Conservation (phyloP, 768 basidiomycete genomes). For the Suillus spraguei region DNA sequence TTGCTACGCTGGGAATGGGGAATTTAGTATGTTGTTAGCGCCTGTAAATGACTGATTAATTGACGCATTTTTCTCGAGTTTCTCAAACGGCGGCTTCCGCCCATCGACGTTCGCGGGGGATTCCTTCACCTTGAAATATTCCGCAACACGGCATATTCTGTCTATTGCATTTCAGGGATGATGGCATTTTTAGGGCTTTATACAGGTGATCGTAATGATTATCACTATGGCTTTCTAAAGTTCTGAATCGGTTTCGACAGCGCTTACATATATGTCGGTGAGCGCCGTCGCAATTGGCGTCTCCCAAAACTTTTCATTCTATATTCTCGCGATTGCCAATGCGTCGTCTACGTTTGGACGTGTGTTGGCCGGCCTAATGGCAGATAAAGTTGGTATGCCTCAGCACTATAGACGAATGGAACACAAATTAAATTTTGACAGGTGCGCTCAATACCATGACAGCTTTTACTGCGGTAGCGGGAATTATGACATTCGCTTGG, state of each 20-base stretch:
- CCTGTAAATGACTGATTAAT: background rate
- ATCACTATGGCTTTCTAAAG: conserved; percentile 14
- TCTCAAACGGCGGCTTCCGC: conserved; percentile 53
- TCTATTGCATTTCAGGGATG: conserved; percentile 50
- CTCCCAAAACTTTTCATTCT: conserved; percentile 54
- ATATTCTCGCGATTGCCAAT: conserved; percentile 70
- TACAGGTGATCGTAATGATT: conserved; percentile 41
- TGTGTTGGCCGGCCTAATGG: conserved; percentile 50
- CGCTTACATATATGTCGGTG: conserved; percentile 66
- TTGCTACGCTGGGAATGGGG: conserved; percentile 51
- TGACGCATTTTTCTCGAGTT: conserved; percentile 18
- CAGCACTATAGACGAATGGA: background rate
- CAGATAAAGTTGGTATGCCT: conserved; percentile 53
- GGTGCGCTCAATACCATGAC: conserved; percentile 72
- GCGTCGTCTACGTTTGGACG: conserved; percentile 66
- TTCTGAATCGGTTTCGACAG: conserved; percentile 30
- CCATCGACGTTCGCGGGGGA: conserved; percentile 54
- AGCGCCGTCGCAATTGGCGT: conserved; percentile 56
- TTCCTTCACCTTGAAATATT: conserved; percentile 58
- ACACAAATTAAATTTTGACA: conserved; percentile 20
- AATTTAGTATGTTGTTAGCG: conserved; percentile 50
- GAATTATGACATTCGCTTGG: conserved; percentile 68
- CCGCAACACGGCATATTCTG: conserved; percentile 51
- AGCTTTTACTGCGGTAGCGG: conserved; percentile 61
- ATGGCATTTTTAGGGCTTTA: conserved; percentile 70